Evolutionary conservation across 257 asterid species (phyloP).

Genomic region (Eustoma russellianum): DNA sequence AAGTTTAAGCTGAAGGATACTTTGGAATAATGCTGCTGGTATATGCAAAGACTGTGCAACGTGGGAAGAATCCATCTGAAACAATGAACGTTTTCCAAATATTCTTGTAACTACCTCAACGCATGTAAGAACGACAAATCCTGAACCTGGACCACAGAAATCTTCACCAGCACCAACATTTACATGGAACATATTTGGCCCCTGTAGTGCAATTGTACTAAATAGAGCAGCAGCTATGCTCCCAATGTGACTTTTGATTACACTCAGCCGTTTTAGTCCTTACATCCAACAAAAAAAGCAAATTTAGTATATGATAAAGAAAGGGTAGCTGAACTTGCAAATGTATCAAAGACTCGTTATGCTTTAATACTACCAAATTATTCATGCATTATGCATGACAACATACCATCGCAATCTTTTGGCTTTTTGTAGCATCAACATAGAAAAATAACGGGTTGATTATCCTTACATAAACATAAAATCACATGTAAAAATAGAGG

Average conservation of each 20-base stretch:
- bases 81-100: constrained; percentile 50
- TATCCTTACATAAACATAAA: too few relatives aligned
- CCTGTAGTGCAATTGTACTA: constrained; percentile 67
- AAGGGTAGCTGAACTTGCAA: too few relatives aligned
- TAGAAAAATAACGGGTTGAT: too few relatives aligned
- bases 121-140: constrained; percentile 65
- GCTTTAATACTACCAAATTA: too few relatives aligned
- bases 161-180: constrained; percentile 20
- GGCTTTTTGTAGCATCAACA: too few relatives aligned
- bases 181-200: constrained; percentile 43
- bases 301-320: not conserved
- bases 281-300: constrained; percentile 21
- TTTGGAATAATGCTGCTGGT: constrained; percentile 72
- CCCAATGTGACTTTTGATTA: constrained; percentile 53
- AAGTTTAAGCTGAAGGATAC: constrained; percentile 42
- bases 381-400: too few relatives aligned
- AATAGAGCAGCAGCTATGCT: constrained; percentile 67
- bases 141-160: constrained; percentile 57
- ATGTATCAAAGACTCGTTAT: too few relatives aligned
- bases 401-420: too few relatives aligned
- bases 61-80: constrained; percentile 49
- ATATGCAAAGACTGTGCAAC: constrained; percentile 53
- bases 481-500: too few relatives aligned
- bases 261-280: constrained; percentile 57
- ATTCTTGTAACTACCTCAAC: constrained; percentile 59